A percentile compares a stretch with the other conserved stretches of the same genome.
phyloP scores from a whole-genome alignment of 495 filamentous ascomycete species.

The Aspergillus baeticus region DNA sequence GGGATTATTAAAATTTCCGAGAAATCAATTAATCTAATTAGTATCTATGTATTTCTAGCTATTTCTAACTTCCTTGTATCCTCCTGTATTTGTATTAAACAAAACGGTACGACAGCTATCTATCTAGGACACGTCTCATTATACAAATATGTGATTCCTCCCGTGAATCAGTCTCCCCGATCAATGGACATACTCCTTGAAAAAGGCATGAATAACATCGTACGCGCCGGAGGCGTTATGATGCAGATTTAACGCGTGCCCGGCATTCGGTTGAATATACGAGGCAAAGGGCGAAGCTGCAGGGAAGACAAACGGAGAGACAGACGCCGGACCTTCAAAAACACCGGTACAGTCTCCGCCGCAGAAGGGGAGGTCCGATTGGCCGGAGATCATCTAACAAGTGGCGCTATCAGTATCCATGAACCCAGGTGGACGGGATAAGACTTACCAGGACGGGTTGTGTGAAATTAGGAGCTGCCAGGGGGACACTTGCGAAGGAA shows the following conservation, averaged over 20 bases:
- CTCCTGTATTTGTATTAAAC: too few relatives aligned
- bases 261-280: conserved; percentile 47
- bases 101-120: too few relatives aligned
- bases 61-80: too few relatives aligned
- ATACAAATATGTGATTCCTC: too few relatives aligned
- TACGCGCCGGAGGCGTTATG: conserved; percentile 46
- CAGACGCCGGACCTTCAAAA: conserved; percentile 28
- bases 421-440: conserved; percentile 28
- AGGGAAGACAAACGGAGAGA: conserved; percentile 47
- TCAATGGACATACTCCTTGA: background rate
- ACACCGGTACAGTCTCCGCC: conserved; percentile 50
- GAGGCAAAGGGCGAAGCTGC: conserved; percentile 39
- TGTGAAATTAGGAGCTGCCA: conserved; percentile 30
- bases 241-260: conserved; percentile 53
- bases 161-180: too few relatives aligned
- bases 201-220: conserved; percentile 17
- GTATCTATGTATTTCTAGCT: too few relatives aligned
- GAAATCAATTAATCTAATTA: too few relatives aligned
- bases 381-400: background rate
- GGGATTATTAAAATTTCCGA: too few relatives aligned
- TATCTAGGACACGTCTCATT: too few relatives aligned
- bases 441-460: conserved; percentile 47
- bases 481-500: conserved; percentile 30
- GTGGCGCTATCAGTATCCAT: conserved; percentile 29
- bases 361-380: conserved; percentile 49